These are phyloP conservation scores for Globisporangium nodosum DNA, from an alignment of 352 stramenopile genomes.

Conservation along the genomic window DNA sequence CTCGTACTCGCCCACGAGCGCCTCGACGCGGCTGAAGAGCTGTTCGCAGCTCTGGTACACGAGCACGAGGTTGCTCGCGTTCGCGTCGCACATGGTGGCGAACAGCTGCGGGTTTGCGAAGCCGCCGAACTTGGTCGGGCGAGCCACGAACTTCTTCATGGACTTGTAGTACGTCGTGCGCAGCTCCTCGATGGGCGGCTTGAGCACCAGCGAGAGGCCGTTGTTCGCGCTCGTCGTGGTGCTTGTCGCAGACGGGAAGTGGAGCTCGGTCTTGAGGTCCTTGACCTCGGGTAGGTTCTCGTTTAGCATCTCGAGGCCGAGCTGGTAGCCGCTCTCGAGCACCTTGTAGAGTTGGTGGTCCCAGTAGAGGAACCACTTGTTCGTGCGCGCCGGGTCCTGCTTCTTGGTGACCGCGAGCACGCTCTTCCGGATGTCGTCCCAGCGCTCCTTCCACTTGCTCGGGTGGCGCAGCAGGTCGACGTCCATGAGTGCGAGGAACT, in stretches of 20 bases:
- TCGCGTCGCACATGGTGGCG: slow-evolving; percentile 84
- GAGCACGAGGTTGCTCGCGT: slow-evolving; percentile 76
- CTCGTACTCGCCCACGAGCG: slow-evolving; percentile 74
- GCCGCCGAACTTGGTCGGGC: slow-evolving; percentile 84
- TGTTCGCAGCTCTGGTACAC: slow-evolving; percentile 90
- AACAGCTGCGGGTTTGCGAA: slow-evolving; percentile 88
- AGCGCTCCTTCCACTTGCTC: slow-evolving; percentile 84
- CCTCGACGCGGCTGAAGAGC: slow-evolving; percentile 85
- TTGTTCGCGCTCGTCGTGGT: not conserved
- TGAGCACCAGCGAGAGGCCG: slow-evolving; percentile 64
- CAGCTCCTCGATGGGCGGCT: slow-evolving; percentile 90
- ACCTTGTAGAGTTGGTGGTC: slow-evolving; percentile 95
- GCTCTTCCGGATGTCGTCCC: slow-evolving; percentile 75
- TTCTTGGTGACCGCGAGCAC: slow-evolving; percentile 68
- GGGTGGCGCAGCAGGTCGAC: slow-evolving; percentile 86
- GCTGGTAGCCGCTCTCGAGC: slow-evolving; percentile 90
- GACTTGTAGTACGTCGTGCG: slow-evolving; percentile 92
- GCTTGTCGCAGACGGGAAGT: slow-evolving; percentile 34
- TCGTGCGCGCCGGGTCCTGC: slow-evolving; percentile 76
- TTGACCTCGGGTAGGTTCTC: slow-evolving; percentile 91
- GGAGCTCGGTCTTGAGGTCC: slow-evolving; percentile 71
- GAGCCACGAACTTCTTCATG: slow-evolving; percentile 94
- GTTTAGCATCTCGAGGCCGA: slow-evolving; percentile 93
- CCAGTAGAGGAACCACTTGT: slow-evolving; percentile 92
- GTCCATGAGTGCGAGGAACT: slow-evolving; percentile 83